Evolutionary conservation across 2,329 filamentous ascomycete genomes (phyloP), one percentile per base, ranked within the genome.

Genomic region (Ceratocystis albifundus): DNA sequence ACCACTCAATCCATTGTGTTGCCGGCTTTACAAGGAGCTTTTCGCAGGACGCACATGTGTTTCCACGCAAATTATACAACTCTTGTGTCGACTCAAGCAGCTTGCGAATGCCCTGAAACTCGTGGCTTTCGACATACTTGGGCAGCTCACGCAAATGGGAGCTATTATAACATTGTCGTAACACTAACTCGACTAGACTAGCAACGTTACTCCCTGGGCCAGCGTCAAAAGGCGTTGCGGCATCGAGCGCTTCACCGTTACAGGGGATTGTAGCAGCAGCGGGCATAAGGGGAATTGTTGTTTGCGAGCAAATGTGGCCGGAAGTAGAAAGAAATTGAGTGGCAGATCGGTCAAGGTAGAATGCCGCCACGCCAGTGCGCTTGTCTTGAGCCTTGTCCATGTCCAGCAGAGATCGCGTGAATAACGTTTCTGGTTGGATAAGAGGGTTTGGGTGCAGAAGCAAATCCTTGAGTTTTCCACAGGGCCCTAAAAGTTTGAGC

Each of bases 1-100:
- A 83, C 81, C 84, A 87, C 71, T 87, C 85, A 6, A 87, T 74
- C 84, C 85, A 87, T 70, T 84, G 78, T 0, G 80, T 76, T 2
- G 78, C 73, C 2, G 84, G 80, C 25, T 81, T 75, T 5, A 84
- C 74, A 3, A 82, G 78, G 7, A 72, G 71, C 32, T 78, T 77
- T 28, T 73, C 70, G 70, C 85, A 87, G 0, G 77, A 74, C 0
- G 81, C 80, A 70, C 85, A 87, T 1, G 71, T 71, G 32, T 79
- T 70, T 1, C 80, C 80, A 10, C 74, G 74, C 7, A 75, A 73
- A 0, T 84, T 71, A 0, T 79, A 71, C 4, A 71, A 71, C 3
- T 73, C 71, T 59, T 66, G 64, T 8, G 63, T 65, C 22, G 53
- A 36, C n/a, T 65, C 48, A 7, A 68, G 57, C 48, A 68, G 28